These are phyloP conservation scores for Boechera divaricarpa DNA, from an alignment of 345 rosid genomes.

Conservation along the genomic window DNA sequence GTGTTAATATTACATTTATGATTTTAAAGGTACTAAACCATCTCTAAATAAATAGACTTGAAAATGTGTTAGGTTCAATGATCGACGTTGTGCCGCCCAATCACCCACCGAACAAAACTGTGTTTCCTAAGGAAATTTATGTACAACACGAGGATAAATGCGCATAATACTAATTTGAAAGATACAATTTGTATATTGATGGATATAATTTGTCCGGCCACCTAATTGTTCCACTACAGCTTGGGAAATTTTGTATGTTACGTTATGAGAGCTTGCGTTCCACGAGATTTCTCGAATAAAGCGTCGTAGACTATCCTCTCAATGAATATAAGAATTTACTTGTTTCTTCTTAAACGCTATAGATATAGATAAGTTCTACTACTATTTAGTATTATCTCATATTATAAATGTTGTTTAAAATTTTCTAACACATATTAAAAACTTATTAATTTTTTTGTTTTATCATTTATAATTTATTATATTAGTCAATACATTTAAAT, in stretches of 20 bases:
- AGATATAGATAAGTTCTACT: no score
- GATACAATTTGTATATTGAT: background rate
- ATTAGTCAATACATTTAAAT: no score
- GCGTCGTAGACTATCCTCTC: background rate
- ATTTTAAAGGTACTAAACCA: background rate
- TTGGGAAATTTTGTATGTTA: conserved; percentile 15
- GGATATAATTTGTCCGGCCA: conserved; percentile 7
- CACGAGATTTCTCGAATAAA: conserved; percentile 6
- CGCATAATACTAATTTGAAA: background rate
- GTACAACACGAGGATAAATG: conserved; percentile 2
- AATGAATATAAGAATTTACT: background rate
- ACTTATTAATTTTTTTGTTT: no score
- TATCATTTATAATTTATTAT: no score
- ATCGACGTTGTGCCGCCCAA: background rate
- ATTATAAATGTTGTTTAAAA: no score
- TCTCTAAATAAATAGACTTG: background rate
- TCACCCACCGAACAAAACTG: background rate
- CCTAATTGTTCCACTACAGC: conserved; percentile 24
- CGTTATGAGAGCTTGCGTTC: background rate
- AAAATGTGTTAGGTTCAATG: background rate
- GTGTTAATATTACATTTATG: no score
- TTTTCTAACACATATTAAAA: no score
- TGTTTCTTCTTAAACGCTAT: background rate
- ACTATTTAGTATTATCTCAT: no score
- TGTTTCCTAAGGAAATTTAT: background rate